Evolutionary conservation across 306 rosid species (phyloP), one percentile per base, ranked within the genome.

Genomic region (Cotoneaster glaucophyllus): DNA sequence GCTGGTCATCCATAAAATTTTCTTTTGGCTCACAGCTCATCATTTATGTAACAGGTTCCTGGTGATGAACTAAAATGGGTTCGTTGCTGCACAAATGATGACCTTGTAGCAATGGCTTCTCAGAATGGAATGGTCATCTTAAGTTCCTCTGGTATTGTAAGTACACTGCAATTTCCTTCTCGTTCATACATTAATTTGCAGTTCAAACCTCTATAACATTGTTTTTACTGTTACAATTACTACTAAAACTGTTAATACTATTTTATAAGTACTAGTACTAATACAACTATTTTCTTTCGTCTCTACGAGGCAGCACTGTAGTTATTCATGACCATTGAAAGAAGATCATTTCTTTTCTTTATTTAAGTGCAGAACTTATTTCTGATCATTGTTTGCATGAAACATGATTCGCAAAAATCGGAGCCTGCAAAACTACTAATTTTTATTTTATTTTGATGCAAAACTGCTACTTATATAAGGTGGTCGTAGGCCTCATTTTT

Each of bases 41-140:
- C 57, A 70, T 87, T 80, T 69, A 68, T 45, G 66, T 83, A 45
- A 65, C 83, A 92, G 99, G 99, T 95, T 85, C 89, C 90, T 58
- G 96, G 91, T 61, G 99, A 95, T 81, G 97, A 95, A 84, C 90
- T 95, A 73, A 95, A 92, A 87, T 95, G 99, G 99, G 99, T 95
- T 71, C 97, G 97, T 34, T 75, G 82, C 78, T 95, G 99, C 87
- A 80, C 96, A 80, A 92, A 95, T 75, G 89, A 92, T 61, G 93
- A 95, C 77, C 88, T 89, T 78, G 97, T 92, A 78, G 99, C 97
- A 48, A 92, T 95, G 97, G 99, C 99, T 76, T 95, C 99, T 48
- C 97, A 83, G 65, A 90, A 90, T 76, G 99, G 99, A 82, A 79
- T 86, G 91, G 99, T 95, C 88, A 90, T 87, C 74, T 81, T 95